phyloP scores from a whole-genome alignment of 371 early-diverging fungal genomes.

The Aphelidium insulamus region DNA sequence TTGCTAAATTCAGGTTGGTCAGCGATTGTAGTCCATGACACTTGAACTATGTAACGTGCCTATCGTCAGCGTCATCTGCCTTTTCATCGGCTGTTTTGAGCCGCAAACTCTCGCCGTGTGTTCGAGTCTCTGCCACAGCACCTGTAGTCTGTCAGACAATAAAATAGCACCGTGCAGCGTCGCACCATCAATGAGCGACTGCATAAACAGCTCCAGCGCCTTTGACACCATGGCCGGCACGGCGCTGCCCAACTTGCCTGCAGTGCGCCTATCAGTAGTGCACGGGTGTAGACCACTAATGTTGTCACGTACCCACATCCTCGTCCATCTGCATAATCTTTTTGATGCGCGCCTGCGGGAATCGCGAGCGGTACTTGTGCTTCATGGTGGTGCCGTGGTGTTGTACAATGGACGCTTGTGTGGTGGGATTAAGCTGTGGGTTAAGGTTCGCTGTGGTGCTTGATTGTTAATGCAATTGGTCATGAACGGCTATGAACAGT shows the following conservation, averaged over 20 bases:
- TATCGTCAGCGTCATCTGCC: constrained; percentile 1
- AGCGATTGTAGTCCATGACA: constrained; percentile 1
- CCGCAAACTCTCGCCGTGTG: not conserved
- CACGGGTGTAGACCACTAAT: not conserved
- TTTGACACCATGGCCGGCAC: constrained; percentile 28
- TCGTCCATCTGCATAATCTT: constrained; percentile 99
- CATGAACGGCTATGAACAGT: no score
- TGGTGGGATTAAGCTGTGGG: no score
- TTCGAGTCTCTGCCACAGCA: not conserved
- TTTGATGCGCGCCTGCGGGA: constrained; percentile 98
- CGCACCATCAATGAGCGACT: constrained; percentile 63
- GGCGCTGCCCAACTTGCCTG: not conserved
- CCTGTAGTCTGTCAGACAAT: not conserved
- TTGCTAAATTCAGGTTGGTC: not conserved
- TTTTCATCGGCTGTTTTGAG: not conserved
- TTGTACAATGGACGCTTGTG: no score
- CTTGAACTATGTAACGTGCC: constrained; percentile 1
- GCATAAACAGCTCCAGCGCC: constrained; percentile 84
- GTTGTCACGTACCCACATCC: constrained; percentile 74
- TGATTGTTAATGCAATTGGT: no score
- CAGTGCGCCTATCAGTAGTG: not conserved
- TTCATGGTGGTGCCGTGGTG: no score
- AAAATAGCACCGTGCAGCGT: constrained; percentile 5
- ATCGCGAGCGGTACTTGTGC: no score
- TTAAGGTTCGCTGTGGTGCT: no score